Percentiles rank a stretch among this genome's conserved stretches.
These are phyloP conservation scores for Nicotiana sylvestris DNA, from an alignment of 257 asterid genomes.

Conservation along the genomic window DNA sequence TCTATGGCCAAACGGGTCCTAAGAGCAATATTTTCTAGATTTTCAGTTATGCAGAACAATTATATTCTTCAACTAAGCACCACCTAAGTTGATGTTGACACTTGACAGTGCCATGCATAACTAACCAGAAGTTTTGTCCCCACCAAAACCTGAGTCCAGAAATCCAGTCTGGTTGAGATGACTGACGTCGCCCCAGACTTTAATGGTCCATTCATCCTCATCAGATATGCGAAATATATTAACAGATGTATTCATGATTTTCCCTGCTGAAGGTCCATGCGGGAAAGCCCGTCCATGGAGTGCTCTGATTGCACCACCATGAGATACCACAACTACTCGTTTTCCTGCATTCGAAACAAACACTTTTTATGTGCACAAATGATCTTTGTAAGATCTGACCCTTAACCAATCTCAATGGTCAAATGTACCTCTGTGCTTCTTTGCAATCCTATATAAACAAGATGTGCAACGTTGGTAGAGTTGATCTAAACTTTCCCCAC, in stretches of 20 bases:
- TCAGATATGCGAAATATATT: conserved; percentile 55
- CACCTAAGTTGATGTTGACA: too few species aligned
- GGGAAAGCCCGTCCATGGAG: conserved; percentile 59
- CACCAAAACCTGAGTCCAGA: conserved; percentile 78
- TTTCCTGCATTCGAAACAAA: conserved; percentile 49
- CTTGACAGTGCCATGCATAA: background rate
- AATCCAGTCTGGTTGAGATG: conserved; percentile 61
- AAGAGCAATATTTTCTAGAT: too few species aligned
- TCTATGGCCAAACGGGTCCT: too few species aligned
- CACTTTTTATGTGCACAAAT: background rate
- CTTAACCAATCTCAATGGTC: background rate
- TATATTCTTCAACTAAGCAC: too few species aligned
- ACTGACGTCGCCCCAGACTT: conserved; percentile 71
- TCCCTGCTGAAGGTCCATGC: conserved; percentile 33
- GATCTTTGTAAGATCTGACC: background rate
- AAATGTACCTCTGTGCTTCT: conserved; percentile 50
- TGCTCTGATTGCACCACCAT: conserved; percentile 78
- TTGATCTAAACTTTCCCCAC: conserved; percentile 89
- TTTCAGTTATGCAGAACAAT: too few species aligned
- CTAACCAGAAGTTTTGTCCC: conserved; percentile 78
- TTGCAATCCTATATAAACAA: conserved; percentile 56
- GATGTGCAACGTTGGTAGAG: conserved; percentile 63
- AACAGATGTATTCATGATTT: conserved; percentile 60
- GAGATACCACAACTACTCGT: conserved; percentile 77
- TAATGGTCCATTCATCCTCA: conserved; percentile 57